Conservation (phyloP, 192 early-diverging fungal genomes). For the Coemansia sp. region DNA sequence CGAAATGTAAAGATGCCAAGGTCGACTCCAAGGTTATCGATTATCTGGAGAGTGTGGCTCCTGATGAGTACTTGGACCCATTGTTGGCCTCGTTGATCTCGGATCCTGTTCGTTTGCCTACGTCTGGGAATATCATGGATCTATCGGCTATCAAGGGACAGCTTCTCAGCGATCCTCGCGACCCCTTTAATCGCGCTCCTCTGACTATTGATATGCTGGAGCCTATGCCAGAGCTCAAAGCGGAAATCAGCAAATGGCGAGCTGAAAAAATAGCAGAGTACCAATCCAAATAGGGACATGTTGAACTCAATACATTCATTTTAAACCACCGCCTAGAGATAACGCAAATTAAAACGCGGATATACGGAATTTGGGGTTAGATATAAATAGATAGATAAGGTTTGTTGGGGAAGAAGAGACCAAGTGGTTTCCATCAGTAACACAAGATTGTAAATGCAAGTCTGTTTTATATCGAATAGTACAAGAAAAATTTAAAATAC, state of each 20-base stretch:
- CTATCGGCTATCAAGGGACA: constrained; percentile 86
- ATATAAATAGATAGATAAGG: not conserved
- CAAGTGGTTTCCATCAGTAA: not conserved
- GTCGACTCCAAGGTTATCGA: constrained; percentile 67
- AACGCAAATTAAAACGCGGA: not conserved
- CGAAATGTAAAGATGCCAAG: constrained; percentile 71
- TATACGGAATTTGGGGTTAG: not conserved
- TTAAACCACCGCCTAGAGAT: not conserved
- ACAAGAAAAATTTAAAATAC: constrained; percentile 2
- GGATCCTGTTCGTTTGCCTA: constrained; percentile 92
- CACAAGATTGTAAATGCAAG: not conserved
- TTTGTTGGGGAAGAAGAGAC: not conserved
- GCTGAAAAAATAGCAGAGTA: constrained; percentile 33
- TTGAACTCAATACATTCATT: not conserved
- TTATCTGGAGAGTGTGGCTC: constrained; percentile 80
- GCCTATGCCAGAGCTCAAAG: constrained; percentile 68
- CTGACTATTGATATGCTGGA: constrained; percentile 85
- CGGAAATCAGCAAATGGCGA: constrained; percentile 46
- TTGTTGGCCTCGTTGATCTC: constrained; percentile 86
- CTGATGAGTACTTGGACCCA: constrained; percentile 92
- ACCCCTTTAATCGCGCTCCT: constrained; percentile 94
- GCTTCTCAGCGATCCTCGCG: constrained; percentile 82
- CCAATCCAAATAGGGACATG: not conserved
- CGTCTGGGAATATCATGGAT: constrained; percentile 80
- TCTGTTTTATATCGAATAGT: not conserved